A percentile compares a stretch with the other conserved stretches of the same genome.
Evolutionary conservation across 1,284 basidiomycete species (phyloP).

Genomic region (Abortiporus biennis): DNA sequence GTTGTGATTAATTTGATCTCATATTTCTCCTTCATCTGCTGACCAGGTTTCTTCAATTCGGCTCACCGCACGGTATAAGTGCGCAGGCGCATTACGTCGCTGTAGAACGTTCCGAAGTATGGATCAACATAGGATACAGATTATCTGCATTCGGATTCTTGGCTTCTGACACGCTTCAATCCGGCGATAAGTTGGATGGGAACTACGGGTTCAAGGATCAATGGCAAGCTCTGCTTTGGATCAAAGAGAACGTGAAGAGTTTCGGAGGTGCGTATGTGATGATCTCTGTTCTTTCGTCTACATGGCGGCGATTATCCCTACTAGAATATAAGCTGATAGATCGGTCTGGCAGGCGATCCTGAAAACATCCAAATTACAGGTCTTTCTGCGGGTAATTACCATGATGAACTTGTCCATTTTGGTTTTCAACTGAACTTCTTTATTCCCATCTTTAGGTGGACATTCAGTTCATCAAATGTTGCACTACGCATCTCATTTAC

Average conservation of each 20-base stretch:
- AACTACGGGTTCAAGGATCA: constrained; percentile 81
- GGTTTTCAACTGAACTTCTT: neutral
- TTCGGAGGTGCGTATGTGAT: constrained; percentile 47
- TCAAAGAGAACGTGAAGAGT: constrained; percentile 47
- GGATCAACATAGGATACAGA: constrained; percentile 69
- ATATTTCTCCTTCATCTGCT: neutral
- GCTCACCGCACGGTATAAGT: constrained; percentile 54
- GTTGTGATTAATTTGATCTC: neutral
- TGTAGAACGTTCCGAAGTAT: constrained; percentile 57
- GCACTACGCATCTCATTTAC: constrained; percentile 63
- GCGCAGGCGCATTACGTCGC: constrained; percentile 64
- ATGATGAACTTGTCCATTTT: neutral
- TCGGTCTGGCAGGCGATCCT: constrained; percentile 52
- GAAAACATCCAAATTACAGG: constrained; percentile 57
- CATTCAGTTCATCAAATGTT: constrained; percentile 73
- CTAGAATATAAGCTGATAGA: neutral
- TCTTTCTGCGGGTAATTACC: constrained; percentile 54
- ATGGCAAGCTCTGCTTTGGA: constrained; percentile 59
- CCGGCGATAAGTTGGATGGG: constrained; percentile 41
- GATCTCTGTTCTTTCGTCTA: neutral
- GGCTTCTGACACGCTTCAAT: constrained; percentile 50
- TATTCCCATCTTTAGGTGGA: constrained; percentile 38
- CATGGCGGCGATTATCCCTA: neutral
- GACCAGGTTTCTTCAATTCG: constrained; percentile 72
- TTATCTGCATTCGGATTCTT: constrained; percentile 73